A percentile compares a stretch with the other conserved stretches of the same genome.
phyloP scores from a whole-genome alignment of 2,329 filamentous ascomycete species.

The Aureobasidium lini region DNA sequence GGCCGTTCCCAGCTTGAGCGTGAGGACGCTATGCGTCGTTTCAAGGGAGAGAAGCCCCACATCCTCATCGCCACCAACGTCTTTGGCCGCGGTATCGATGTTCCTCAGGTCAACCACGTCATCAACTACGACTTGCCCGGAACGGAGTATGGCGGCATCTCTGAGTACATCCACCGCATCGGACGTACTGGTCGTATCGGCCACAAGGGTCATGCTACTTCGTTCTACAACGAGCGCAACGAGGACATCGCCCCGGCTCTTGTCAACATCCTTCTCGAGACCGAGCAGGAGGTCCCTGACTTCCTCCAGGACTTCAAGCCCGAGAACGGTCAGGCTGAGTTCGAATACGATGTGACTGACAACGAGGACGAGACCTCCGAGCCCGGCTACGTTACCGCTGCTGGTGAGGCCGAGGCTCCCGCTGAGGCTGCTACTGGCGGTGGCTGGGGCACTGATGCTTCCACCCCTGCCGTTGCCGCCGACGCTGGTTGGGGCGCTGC shows the following conservation, averaged over 20 bases:
- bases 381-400: slow-evolving; percentile 16
- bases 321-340: slow-evolving; percentile 43
- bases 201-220: slow-evolving; percentile 75
- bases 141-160: slow-evolving; percentile 70
- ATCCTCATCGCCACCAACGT: slow-evolving; percentile 84
- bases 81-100: slow-evolving; percentile 80
- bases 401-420: slow-evolving; percentile 14
- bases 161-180: slow-evolving; percentile 91
- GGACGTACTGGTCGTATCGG: slow-evolving; percentile 94
- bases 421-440: slow-evolving; percentile 11
- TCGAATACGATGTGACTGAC: slow-evolving; percentile 47
- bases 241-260: slow-evolving; percentile 64
- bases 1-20: slow-evolving; percentile 85
- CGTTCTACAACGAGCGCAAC: slow-evolving; percentile 77
- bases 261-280: slow-evolving; percentile 75
- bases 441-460: slow-evolving; percentile 19
- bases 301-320: slow-evolving; percentile 65
- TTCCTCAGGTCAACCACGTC: slow-evolving; percentile 79
- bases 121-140: slow-evolving; percentile 88
- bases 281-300: slow-evolving; percentile 68
- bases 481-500: neutral
- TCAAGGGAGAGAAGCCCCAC: slow-evolving; percentile 65
- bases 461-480: neutral
- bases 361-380: slow-evolving; percentile 24
- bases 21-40: slow-evolving; percentile 82